Evolutionary conservation across 495 filamentous ascomycete species (phyloP), one percentile per base, ranked within the genome.

Genomic region (Articulospora tetracladia): DNA sequence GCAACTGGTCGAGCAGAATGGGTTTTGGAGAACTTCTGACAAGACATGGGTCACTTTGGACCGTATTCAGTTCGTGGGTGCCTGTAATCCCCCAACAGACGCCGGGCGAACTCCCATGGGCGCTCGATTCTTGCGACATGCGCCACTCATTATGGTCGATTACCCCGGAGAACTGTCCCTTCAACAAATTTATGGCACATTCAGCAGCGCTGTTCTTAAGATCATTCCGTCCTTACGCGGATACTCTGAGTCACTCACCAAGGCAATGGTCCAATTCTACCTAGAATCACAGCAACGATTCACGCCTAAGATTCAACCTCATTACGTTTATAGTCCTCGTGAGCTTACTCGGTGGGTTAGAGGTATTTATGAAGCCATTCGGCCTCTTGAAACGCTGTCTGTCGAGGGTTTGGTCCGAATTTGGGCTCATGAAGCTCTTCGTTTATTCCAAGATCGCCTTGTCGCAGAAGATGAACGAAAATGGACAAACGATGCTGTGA

Each of bases 61-160:
- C 68, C 89, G 94, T 46, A 96, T 99, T 70, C 94, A 99, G 71
- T 99, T 99, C 66, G 94, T 99, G 46, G 94, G 94, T 65, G 94
- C 94, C 68, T 99, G 94, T 74, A 99, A 99, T 74, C 94, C 94
- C 66, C 94, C 94, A n/a, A 98, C 95, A 2, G 94, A 99, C 75
- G 93, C 92, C 65, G 94, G 94, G 24, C 90, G 94, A 81, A 97
- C 93, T 1, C 86, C 94, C 2, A 87, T 99, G 84, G 94, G 90
- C 15, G 84, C 91, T 41, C 79, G 94, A 67, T 99, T 98, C 82
- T 79, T 99, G 64, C 83, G 95, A 39, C 94, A 99, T 74, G 89
- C 94, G 30, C 94, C 94, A 13, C 81, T 99, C 41, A 89, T 99
- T 69, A 99, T 99, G 94, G 94, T 99, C 36, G 94, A 98, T 68